phyloP scores from a whole-genome alignment of 129 eudicot species.

The Tagetes patula region DNA sequence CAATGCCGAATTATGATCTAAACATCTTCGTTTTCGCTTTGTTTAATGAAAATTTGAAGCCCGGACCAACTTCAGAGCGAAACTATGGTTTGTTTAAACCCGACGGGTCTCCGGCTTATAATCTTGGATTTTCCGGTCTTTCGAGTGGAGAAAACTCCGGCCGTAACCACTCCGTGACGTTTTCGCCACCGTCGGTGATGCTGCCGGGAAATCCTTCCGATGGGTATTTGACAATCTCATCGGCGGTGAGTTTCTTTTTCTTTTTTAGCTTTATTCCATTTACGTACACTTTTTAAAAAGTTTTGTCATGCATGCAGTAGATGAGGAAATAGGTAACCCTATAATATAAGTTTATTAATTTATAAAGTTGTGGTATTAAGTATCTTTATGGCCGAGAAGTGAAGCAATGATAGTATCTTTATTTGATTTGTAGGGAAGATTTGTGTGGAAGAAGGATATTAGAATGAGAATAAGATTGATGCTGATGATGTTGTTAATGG shows the following conservation, averaged over 20 bases:
- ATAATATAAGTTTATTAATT: neutral
- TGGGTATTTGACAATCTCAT: constrained; percentile 39
- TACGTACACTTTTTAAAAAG: constrained; percentile 11
- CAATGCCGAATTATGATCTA: constrained; percentile 51
- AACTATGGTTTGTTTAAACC: constrained; percentile 90
- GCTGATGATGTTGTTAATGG: neutral
- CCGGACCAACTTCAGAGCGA: constrained; percentile 85
- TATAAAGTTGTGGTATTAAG: neutral
- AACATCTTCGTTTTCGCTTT: constrained; percentile 72
- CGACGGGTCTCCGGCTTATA: constrained; percentile 76
- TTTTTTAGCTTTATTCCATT: constrained; percentile 29
- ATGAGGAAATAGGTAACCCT: neutral
- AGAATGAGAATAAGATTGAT: neutral
- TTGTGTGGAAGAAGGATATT: neutral
- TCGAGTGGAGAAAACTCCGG: constrained; percentile 27
- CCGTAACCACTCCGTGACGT: neutral
- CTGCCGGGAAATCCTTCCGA: constrained; percentile 27
- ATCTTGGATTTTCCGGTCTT: constrained; percentile 48
- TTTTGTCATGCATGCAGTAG: no score
- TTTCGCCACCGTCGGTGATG: constrained; percentile 22
- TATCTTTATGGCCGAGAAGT: neutral
- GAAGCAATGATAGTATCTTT: neutral
- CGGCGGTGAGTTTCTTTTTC: constrained; percentile 32
- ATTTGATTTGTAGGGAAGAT: constrained; percentile 9
- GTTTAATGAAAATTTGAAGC: constrained; percentile 86